phyloP scores from a whole-genome alignment of 768 basidiomycete species.

The Boletus subcaerulescens region DNA sequence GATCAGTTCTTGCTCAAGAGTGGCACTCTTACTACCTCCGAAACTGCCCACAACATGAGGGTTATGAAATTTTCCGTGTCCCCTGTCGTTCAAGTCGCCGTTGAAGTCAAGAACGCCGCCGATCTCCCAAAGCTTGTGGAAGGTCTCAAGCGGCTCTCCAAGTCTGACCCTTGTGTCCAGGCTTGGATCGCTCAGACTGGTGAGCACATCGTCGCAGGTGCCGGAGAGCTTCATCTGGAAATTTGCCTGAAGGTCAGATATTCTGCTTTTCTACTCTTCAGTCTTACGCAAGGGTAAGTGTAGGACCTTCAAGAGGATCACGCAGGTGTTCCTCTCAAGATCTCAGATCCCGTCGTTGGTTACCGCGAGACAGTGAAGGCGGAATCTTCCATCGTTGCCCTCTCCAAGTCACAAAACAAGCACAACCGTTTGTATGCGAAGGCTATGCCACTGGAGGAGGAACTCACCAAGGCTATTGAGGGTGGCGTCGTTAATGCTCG shows the following conservation, averaged over 20 bases:
- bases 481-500: conserved; percentile 78
- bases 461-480: conserved; percentile 92
- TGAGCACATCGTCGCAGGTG: conserved; percentile 99
- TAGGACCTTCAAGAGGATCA: conserved; percentile 99
- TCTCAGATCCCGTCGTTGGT: conserved; percentile 95
- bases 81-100: conserved; percentile 97
- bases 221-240: conserved; percentile 98
- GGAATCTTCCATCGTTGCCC: conserved; percentile 92
- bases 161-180: conserved; percentile 99
- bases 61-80: conserved; percentile 99
- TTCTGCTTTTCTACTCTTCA: background rate
- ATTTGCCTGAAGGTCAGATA: conserved; percentile 90
- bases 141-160: conserved; percentile 99
- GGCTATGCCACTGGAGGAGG: conserved; percentile 91
- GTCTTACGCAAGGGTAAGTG: background rate
- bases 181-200: conserved; percentile 89
- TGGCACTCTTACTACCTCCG: conserved; percentile 95
- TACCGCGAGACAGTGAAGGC: conserved; percentile 97
- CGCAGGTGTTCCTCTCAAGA: conserved; percentile 98
- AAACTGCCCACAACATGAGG: conserved; percentile 99
- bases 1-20: conserved; percentile 99
- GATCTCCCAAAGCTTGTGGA: conserved; percentile 99
- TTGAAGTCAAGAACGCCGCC: conserved; percentile 99
- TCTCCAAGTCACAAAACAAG: conserved; percentile 99
- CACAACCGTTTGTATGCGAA: conserved; percentile 98